Evolutionary conservation across 352 stramenopile genomes (phyloP), one percentile per base, ranked within the genome.

Genomic region (Globisporangium polare): DNA sequence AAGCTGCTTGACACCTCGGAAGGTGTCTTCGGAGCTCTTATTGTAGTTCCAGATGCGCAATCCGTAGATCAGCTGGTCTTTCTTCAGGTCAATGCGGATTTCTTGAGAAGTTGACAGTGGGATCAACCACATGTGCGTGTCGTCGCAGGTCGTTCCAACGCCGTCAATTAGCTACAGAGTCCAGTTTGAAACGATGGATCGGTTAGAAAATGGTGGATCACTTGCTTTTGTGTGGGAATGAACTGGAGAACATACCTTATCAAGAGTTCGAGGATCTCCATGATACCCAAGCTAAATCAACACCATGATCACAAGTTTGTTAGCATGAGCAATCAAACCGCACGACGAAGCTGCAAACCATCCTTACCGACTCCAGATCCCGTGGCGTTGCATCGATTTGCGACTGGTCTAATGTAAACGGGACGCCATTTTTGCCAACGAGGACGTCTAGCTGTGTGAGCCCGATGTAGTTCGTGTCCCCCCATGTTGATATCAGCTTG

Each of bases 41-140:
- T 92, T 94, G 75, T 93, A 92, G 53, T 93, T 92, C 81, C 82
- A 93, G 5, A 92, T 35, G 6, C 77, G 77, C n/a, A 94, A 59
- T 0, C 83, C 84, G 53, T 84, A 88, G 15, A 92, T 63, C 20
- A 65, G 59, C 41, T 89, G 76, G 5, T 77, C 66, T 8, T 58
- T 62, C 43, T 83, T 77, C 17, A 96, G 68, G 35, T 89, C 72
- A 15, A 96, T 83, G 0, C 66, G 72, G 18, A 94, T 65, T 56
- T 88, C 69, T 7, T 75, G 66, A 2, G 60, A 53, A 20, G 49
- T 1, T 51, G 76, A 71, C 8, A 90, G 77, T 1, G 91, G 91
- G 26, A 95, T 74, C 0, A 97, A 76, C 91, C 91, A 97, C 78
- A 93, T 90, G 67, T 97, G 90, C 9, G 84, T 79, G 62, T 97